Evolutionary conservation across 192 early-diverging fungal genomes (phyloP).

Genomic region (Coemansia sp.): DNA sequence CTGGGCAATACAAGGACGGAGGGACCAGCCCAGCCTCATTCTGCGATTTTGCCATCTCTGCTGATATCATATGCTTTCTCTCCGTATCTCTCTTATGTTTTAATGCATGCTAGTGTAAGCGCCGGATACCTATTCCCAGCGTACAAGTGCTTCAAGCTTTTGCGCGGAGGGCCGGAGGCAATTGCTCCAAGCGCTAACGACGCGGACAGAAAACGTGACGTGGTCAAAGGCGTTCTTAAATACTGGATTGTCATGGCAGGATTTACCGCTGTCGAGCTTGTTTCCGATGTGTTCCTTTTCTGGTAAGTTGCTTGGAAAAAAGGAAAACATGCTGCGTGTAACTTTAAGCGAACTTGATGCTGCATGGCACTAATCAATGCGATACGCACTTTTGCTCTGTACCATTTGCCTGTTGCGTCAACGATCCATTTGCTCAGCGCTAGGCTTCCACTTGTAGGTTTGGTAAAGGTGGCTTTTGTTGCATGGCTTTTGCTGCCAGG

Average conservation of each 20-base stretch:
- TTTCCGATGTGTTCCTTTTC: conserved; percentile 54
- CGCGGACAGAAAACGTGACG: conserved; percentile 27
- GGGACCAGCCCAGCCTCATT: background rate
- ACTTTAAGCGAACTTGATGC: background rate
- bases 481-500: conserved; percentile 54
- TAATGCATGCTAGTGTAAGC: conserved; percentile 28
- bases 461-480: conserved; percentile 50
- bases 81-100: background rate
- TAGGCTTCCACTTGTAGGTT: conserved; percentile 53
- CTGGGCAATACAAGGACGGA: background rate
- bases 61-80: background rate
- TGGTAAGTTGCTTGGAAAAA: conserved; percentile 33
- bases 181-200: conserved; percentile 15
- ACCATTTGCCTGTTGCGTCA: background rate
- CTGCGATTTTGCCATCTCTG: background rate
- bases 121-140: conserved; percentile 47
- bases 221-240: conserved; percentile 47
- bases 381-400: background rate
- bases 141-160: conserved; percentile 54
- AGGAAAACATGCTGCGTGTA: background rate
- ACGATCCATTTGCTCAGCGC: background rate
- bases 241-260: conserved; percentile 57
- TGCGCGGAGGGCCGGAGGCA: conserved; percentile 46
- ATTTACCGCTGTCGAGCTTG: conserved; percentile 50
- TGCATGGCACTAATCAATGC: conserved; percentile 5